Evolutionary conservation across 1,284 basidiomycete species (phyloP).

Genomic region (Coniophora puteana): DNA sequence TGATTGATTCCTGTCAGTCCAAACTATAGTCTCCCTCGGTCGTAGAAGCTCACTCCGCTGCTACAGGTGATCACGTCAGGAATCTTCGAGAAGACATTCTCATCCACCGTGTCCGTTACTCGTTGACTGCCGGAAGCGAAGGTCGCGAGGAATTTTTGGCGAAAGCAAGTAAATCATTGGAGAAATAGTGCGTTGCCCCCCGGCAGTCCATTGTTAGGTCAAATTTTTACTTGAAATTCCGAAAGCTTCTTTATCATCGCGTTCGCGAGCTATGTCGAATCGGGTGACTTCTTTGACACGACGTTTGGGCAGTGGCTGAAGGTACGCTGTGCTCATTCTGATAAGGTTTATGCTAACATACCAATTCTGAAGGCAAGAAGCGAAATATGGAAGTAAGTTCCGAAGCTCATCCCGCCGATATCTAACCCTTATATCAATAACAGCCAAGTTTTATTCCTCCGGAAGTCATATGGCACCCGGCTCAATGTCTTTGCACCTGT

Average conservation of each 20-base stretch:
- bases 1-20: slow-evolving; percentile 82
- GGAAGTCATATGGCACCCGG: slow-evolving; percentile 73
- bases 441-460: slow-evolving; percentile 84
- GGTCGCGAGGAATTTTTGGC: slow-evolving; percentile 55
- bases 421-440: slow-evolving; percentile 3
- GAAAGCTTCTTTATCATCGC: slow-evolving; percentile 90
- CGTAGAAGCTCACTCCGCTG: slow-evolving; percentile 22
- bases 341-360: slow-evolving; percentile 5
- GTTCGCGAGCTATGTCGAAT: slow-evolving; percentile 89
- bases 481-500: slow-evolving; percentile 88
- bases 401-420: not conserved
- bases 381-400: slow-evolving; percentile 89
- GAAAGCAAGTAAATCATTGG: slow-evolving; percentile 67
- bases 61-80: slow-evolving; percentile 76
- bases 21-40: not conserved
- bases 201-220: not conserved
- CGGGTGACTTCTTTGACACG: slow-evolving; percentile 61
- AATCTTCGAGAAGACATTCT: slow-evolving; percentile 91
- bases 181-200: slow-evolving; percentile 66
- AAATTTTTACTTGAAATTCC: slow-evolving; percentile 6
- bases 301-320: slow-evolving; percentile 88
- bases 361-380: slow-evolving; percentile 57
- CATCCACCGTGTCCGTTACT: slow-evolving; percentile 79
- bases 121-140: slow-evolving; percentile 75
- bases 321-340: slow-evolving; percentile 36